A percentile compares a stretch with the other conserved stretches of the same genome.
These are phyloP conservation scores for Bolboschoenoplectus hybrid DNA, from an alignment of 202 grass and related monocot genomes.

Conservation along the genomic window DNA sequence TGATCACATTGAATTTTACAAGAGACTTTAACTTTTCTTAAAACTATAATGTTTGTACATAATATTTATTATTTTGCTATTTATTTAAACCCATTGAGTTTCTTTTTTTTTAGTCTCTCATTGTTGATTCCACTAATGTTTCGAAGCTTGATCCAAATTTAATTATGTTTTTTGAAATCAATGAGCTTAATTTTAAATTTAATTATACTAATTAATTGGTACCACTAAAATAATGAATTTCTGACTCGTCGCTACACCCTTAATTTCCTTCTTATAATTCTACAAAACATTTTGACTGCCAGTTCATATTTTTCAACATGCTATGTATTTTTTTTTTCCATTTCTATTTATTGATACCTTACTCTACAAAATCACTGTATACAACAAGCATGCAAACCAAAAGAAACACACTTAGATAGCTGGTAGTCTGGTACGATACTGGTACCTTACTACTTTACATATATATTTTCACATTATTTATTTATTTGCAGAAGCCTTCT, in stretches of 20 bases:
- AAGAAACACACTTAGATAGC: not conserved
- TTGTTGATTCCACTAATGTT: no score
- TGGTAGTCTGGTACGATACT: not conserved
- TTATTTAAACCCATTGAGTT: no score
- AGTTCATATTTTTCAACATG: slow-evolving; percentile 16
- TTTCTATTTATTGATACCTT: not conserved
- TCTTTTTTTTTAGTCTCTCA: no score
- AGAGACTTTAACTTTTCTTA: no score
- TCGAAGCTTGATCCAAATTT: no score
- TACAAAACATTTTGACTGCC: slow-evolving; percentile 5
- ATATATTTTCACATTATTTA: slow-evolving; percentile 16
- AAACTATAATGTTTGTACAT: no score
- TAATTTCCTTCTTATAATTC: slow-evolving; percentile 18
- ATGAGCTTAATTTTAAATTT: no score
- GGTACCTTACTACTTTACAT: not conserved
- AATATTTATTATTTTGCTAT: no score
- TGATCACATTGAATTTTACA: no score
- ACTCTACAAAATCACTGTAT: not conserved
- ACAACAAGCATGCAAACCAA: not conserved
- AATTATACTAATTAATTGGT: no score
- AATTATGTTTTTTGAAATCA: no score
- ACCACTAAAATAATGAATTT: no score
- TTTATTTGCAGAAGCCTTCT: slow-evolving; percentile 37
- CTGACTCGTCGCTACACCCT: not conserved
- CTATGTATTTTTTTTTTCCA: not conserved